These are phyloP conservation scores for Hypoxylon lenormandii DNA, from an alignment of 495 filamentous ascomycete species.

Conservation along the genomic window DNA sequence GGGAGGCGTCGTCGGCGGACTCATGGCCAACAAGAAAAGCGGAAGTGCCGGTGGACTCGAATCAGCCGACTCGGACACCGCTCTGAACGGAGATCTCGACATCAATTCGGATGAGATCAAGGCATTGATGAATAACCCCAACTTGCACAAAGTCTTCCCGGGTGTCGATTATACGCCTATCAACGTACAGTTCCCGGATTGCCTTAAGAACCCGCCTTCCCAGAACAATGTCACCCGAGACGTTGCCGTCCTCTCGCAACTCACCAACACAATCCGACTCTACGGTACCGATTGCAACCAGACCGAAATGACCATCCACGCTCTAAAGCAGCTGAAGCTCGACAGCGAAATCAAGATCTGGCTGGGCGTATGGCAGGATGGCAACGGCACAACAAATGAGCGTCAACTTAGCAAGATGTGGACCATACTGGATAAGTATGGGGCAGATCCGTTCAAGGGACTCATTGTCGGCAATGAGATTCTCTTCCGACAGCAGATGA, in stretches of 20 bases:
- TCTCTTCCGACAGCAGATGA: slow-evolving; percentile 81
- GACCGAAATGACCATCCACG: slow-evolving; percentile 90
- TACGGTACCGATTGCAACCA: slow-evolving; percentile 99
- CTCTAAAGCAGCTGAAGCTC: slow-evolving; percentile 78
- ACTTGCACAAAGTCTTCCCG: slow-evolving; percentile 92
- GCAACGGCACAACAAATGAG: slow-evolving; percentile 82
- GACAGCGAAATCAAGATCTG: slow-evolving; percentile 84
- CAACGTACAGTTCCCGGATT: slow-evolving; percentile 89
- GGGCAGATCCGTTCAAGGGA: slow-evolving; percentile 77
- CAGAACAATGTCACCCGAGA: slow-evolving; percentile 96
- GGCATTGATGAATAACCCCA: slow-evolving; percentile 77
- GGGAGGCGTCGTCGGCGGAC: slow-evolving; percentile 84
- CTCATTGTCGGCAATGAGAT: slow-evolving; percentile 96
- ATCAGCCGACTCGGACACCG: slow-evolving; percentile 59
- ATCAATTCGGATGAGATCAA: slow-evolving; percentile 84
- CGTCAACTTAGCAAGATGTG: slow-evolving; percentile 87
- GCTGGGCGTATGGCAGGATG: slow-evolving; percentile 94
- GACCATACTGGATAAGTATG: slow-evolving; percentile 76
- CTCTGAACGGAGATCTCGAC: slow-evolving; percentile 73
- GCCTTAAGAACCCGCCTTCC: slow-evolving; percentile 77
- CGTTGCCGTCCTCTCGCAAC: slow-evolving; percentile 87
- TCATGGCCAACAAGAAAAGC: slow-evolving; percentile 65
- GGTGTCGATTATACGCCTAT: slow-evolving; percentile 97
- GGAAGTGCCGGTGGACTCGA: slow-evolving; percentile 40
- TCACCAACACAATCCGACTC: slow-evolving; percentile 88